Conservation (phyloP, 2,329 filamentous ascomycete genomes). For the Pezicula neosporulosa region DNA sequence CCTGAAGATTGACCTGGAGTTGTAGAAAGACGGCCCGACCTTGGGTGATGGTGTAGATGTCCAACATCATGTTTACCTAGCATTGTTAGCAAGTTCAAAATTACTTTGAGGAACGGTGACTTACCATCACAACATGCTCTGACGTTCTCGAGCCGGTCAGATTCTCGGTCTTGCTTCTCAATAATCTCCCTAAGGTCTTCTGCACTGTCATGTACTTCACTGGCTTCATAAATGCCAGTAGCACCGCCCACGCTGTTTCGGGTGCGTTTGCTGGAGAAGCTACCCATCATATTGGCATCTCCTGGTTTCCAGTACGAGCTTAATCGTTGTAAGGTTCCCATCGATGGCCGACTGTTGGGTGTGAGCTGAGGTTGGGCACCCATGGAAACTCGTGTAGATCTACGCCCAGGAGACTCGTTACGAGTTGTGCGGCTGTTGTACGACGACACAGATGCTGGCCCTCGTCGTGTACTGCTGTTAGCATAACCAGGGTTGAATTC, state of each 20-base stretch:
- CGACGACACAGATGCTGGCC: constrained; percentile 68
- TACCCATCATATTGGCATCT: constrained; percentile 33
- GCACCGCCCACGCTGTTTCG: constrained; percentile 40
- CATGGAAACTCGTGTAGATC: constrained; percentile 27
- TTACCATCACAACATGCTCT: constrained; percentile 95
- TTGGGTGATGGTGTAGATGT: constrained; percentile 46
- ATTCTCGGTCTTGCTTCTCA: constrained; percentile 72
- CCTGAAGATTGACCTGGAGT: background rate
- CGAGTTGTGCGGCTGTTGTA: constrained; percentile 73
- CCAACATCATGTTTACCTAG: constrained; percentile 73
- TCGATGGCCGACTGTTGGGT: constrained; percentile 20
- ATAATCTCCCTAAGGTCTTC: constrained; percentile 81
- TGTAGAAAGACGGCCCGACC: constrained; percentile 39
- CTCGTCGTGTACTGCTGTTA: constrained; percentile 47
- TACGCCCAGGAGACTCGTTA: constrained; percentile 55
- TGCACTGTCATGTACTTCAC: constrained; percentile 69
- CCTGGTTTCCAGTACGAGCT: constrained; percentile 54
- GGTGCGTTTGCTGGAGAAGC: constrained; percentile 51
- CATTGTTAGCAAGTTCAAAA: constrained; percentile 14
- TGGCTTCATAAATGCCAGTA: constrained; percentile 47
- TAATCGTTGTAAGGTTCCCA: constrained; percentile 52
- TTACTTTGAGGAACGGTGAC: constrained; percentile 28
- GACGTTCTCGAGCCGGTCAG: constrained; percentile 87
- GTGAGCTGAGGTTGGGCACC: constrained; percentile 12
- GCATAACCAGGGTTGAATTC: constrained; percentile 73